Evolutionary conservation across 495 filamentous ascomycete species (phyloP), one percentile per base, ranked within the genome.

Genomic region (Daldinia loculata): DNA sequence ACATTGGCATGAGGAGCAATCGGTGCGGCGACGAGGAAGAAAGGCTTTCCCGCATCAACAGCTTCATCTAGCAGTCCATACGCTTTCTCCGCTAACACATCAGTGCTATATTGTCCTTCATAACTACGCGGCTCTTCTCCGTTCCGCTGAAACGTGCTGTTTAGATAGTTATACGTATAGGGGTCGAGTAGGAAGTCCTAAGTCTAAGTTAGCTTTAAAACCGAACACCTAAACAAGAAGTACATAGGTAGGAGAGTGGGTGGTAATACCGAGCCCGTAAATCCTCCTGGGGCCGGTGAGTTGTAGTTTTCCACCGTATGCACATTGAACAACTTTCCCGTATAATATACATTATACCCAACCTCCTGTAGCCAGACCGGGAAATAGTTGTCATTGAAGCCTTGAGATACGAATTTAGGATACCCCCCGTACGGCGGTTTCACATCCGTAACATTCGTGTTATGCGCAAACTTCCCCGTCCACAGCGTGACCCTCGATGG

Each of bases 391-490:
- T 88, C 83, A 62, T 92, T 90, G 66, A 86, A 87, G 6, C 89
- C 89, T 62, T 88, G 84, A 4, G 81, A 71, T 2, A 89, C 79
- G 52, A 91, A 89, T 67, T 90, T 90, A 14, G 88, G 88, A 72
- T 90, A 91, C 26, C 89, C 89, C 22, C 89, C 85, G 59, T 85
- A 88, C 34, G 87, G 89, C 15, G 88, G 86, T 6, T 68, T 82
- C 6, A 92, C 85, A 66, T 90, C 87, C 5, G 89, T 91, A 3
- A 92, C 88, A 75, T 92, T 92, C 4, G 89, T 91, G 66, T 91
- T 92, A 68, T 92, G 89, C 7, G 89, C 87, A 55, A 86, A 82
- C 63, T 83, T 82, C 24, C 89, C 89, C 4, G 88, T 91, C 87
- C 84, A 88, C 8, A 90, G 72, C 45, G 80, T 86, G 7, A 89